Base-by-base conservation (phyloP, 1,284 basidiomycete species). In the Marasmius fiardii region DNA sequence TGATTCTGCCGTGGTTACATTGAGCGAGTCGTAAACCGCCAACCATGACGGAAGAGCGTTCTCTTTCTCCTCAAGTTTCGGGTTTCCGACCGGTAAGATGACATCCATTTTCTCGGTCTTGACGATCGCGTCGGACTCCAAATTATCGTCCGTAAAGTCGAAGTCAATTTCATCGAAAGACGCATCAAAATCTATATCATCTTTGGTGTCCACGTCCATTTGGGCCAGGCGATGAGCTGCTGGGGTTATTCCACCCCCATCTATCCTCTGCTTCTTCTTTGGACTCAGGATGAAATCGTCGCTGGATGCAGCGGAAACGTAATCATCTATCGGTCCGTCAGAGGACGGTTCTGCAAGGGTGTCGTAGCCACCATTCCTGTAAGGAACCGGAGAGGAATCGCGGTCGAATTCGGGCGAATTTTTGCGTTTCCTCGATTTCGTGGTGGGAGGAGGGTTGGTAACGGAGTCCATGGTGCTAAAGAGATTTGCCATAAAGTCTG, bases 401-500 rank as follows among this genome's bases (percentile, higher is more conserved):
- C 70, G 68, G 43, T 75, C 71, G 52, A 76, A 77, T 10, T 74
- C 66, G 0, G 85, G 84, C 0, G 85, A 86, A 5, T 88, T 81
- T 62, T 92, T 93, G 33, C 91, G 83, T 68, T 93, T 93, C 47
- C 83, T 82, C 11, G 82, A 73, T 54, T 69, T 73, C 54, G 64
- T 61, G 23, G 67, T 61, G 11, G 73, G 53, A 20, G 65, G 63
- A 4, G 49, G 28, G 14, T 31, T 48, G 12, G 78, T 68, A 18
- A 74, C 72, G 11, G 70, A 69, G 60, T 91, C 89, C 69, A 93
- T 81, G 18, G 74, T 79, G 6, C 82, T 85, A 6, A 97, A 71
- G 0, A 98, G 71, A 18, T 79, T 81, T 0, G 83, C 81, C 90
- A 98, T 90, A 63, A 98, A 93, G 64, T 94, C 92, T 43, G 83